phyloP scores from a whole-genome alignment of 1,284 basidiomycete species.

The Malassezia dermatis region DNA sequence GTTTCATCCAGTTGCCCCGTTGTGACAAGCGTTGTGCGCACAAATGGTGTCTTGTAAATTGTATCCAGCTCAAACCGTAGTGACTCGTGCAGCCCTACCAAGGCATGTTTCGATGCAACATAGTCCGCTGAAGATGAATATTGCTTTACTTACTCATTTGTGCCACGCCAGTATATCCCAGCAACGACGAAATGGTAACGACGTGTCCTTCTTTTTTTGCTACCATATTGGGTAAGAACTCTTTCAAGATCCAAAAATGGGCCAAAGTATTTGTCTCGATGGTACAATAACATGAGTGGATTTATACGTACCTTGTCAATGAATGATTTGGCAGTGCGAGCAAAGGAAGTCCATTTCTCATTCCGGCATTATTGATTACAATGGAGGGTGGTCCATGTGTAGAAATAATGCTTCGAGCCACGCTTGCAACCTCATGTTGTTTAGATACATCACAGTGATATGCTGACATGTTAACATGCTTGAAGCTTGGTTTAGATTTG shows the following conservation, averaged over 20 bases:
- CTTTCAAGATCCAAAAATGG: slow-evolving; percentile 81
- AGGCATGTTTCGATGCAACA: slow-evolving; percentile 43
- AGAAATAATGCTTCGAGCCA: neutral
- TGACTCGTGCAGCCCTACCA: slow-evolving; percentile 42
- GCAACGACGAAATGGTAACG: slow-evolving; percentile 59
- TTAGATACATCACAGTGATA: slow-evolving; percentile 31
- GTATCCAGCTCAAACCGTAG: slow-evolving; percentile 41
- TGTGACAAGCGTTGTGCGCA: slow-evolving; percentile 34
- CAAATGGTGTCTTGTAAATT: slow-evolving; percentile 19
- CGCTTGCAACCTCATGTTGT: neutral
- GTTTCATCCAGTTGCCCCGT: slow-evolving; percentile 35
- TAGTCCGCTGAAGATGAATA: slow-evolving; percentile 26
- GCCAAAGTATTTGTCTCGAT: slow-evolving; percentile 77
- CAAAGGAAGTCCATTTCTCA: slow-evolving; percentile 76
- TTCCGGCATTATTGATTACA: slow-evolving; percentile 89
- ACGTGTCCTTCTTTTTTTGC: slow-evolving; percentile 69
- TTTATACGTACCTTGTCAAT: slow-evolving; percentile 53
- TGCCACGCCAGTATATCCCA: slow-evolving; percentile 64
- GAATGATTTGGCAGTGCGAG: slow-evolving; percentile 68
- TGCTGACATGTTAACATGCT: slow-evolving; percentile 20
- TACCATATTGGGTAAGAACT: slow-evolving; percentile 84
- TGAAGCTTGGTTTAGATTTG: slow-evolving; percentile 7
- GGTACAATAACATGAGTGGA: neutral
- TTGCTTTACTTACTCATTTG: slow-evolving; percentile 61
- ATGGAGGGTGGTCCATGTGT: slow-evolving; percentile 54